Evolutionary conservation across 23 red algal species (phyloP).

Genomic region (Gracilaria vermiculophylla): DNA sequence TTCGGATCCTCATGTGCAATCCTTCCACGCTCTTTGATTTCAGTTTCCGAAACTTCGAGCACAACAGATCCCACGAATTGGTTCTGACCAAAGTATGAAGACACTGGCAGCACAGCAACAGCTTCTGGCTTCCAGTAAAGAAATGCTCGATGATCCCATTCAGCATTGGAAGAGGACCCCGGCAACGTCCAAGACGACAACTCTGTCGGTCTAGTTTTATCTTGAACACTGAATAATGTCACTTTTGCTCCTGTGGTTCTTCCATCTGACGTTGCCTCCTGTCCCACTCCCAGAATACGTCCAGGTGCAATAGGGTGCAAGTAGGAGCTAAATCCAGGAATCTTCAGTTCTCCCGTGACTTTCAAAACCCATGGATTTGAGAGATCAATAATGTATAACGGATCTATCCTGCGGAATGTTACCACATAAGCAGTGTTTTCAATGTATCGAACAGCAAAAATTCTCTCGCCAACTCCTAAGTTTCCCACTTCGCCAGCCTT

Average conservation of each 20-base stretch:
- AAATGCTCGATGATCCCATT: conserved; percentile 75
- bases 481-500: conserved; percentile 52
- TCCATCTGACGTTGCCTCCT: conserved; percentile 37
- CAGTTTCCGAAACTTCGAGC: conserved; percentile 9
- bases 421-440: conserved; percentile 55
- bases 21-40: conserved; percentile 50
- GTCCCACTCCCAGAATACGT: conserved; percentile 65
- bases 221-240: conserved; percentile 51
- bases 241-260: conserved; percentile 52
- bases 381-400: conserved; percentile 56
- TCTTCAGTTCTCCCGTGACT: conserved; percentile 67
- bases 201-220: conserved; percentile 40
- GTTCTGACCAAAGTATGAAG: not conserved
- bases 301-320: conserved; percentile 35
- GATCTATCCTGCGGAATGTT: conserved; percentile 65
- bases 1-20: not conserved
- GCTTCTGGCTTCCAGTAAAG: conserved; percentile 49
- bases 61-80: conserved; percentile 48
- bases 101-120: conserved; percentile 49
- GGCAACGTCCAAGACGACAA: conserved; percentile 41
- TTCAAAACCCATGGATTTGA: conserved; percentile 35
- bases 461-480: conserved; percentile 58
- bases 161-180: conserved; percentile 3
- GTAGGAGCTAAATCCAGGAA: conserved; percentile 63
- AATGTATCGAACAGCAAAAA: conserved; percentile 61